A percentile compares a stretch with the other conserved stretches of the same genome.
phyloP scores from a whole-genome alignment of 2,329 filamentous ascomycete genomes.

The Ophiostoma tasmaniense region DNA sequence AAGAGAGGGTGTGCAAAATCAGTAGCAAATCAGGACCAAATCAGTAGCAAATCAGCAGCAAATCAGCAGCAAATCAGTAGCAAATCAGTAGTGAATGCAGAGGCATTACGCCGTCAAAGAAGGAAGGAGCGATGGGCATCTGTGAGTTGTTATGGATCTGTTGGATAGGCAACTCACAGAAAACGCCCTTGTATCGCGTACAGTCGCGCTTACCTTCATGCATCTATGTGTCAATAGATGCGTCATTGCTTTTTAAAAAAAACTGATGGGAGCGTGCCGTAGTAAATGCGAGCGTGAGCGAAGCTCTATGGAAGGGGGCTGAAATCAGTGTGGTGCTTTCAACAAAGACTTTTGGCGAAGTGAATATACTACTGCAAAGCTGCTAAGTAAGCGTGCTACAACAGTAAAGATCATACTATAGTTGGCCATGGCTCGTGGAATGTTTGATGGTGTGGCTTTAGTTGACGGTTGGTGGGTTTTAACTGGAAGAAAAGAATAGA shows the following conservation, averaged over 20 bases:
- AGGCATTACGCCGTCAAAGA: background rate
- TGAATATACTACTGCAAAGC: background rate
- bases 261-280: background rate
- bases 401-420: background rate
- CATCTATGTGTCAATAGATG: background rate
- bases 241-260: background rate
- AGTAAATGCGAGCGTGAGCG: background rate
- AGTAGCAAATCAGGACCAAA: background rate
- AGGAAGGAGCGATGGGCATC: background rate
- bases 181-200: background rate
- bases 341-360: background rate
- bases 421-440: background rate
- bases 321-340: background rate
- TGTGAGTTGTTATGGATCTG: background rate
- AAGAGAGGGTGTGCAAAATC: background rate
- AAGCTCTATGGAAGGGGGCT: background rate
- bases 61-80: too few relatives aligned
- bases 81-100: background rate
- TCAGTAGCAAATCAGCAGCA: background rate
- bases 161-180: background rate
- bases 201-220: background rate
- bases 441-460: background rate
- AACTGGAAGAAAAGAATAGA: background rate
- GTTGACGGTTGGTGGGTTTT: background rate
- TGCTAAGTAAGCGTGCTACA: background rate